A percentile compares a stretch with the other conserved stretches of the same genome.
These are phyloP conservation scores for Cryptosporidium parvum DNA, from an alignment of 169 alveolate species.

Conservation along the genomic window DNA sequence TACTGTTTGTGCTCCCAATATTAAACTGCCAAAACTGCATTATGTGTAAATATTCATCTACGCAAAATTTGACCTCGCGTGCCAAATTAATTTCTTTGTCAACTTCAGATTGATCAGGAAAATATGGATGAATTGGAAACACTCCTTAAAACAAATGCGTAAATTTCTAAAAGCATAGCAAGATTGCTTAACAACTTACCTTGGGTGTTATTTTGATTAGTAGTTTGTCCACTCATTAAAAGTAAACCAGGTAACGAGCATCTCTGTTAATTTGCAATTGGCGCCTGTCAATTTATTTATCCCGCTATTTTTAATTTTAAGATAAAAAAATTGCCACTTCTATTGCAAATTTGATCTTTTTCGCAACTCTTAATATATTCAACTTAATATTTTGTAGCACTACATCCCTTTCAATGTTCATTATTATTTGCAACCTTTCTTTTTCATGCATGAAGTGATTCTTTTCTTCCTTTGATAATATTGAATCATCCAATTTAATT, in stretches of 20 bases:
- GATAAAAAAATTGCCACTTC: not conserved
- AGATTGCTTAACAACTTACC: not conserved
- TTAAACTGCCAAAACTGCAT: slow-evolving; percentile 56
- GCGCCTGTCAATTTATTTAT: not conserved
- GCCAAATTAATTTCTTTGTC: not conserved
- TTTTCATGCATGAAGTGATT: slow-evolving; percentile 6
- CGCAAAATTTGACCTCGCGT: not conserved
- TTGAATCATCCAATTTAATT: not conserved
- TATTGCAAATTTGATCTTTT: slow-evolving; percentile 13
- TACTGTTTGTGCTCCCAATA: not conserved
- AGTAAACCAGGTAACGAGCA: not conserved
- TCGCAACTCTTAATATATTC: not conserved
- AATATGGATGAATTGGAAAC: slow-evolving; percentile 63
- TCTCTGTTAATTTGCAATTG: not conserved
- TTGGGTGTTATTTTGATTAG: not conserved
- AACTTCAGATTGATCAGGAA: not conserved
- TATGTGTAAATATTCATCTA: slow-evolving; percentile 47
- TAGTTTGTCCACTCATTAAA: slow-evolving; percentile 5
- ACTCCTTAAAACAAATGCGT: slow-evolving; percentile 9
- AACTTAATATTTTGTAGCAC: not conserved
- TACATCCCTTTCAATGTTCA: slow-evolving; percentile 19
- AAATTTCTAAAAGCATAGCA: not conserved
- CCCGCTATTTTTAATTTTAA: not conserved
- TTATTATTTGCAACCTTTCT: slow-evolving; percentile 10
- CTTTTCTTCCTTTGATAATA: not conserved